A percentile compares a stretch with the other conserved stretches of the same genome.
Conservation (phyloP, 345 rosid species). For the Arabis alpina region DNA sequence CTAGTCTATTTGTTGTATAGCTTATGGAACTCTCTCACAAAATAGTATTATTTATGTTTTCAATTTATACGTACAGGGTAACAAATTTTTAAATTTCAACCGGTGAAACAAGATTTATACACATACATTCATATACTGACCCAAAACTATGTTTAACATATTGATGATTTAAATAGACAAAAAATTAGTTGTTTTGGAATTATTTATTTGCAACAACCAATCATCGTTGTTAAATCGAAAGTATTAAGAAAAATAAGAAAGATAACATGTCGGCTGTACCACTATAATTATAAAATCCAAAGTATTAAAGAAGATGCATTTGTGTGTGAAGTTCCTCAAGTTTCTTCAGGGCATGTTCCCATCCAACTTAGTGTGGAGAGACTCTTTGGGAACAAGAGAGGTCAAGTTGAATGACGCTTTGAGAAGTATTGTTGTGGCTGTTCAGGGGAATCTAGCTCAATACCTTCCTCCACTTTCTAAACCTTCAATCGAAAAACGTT, state of each 20-base stretch:
- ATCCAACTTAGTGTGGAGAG: no score
- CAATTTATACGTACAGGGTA: neutral
- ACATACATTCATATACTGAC: neutral
- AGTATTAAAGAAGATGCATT: neutral
- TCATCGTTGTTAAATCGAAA: neutral
- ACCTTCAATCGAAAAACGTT: no score
- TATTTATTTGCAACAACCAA: neutral
- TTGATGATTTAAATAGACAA: neutral
- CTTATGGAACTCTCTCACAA: neutral
- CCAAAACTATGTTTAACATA: neutral
- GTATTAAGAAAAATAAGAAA: neutral
- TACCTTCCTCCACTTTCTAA: no score
- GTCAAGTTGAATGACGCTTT: no score
- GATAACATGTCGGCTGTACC: constrained; percentile 26
- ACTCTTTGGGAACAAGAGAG: no score
- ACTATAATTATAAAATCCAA: neutral
- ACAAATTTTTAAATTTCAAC: neutral
- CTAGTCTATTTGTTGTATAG: neutral
- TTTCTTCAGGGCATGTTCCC: no score
- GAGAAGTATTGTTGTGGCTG: no score
- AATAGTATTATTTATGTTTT: neutral
- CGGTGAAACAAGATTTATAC: neutral
- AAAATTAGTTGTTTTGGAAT: neutral
- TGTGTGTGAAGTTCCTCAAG: no score
- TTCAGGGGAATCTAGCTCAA: no score